These are phyloP conservation scores for Trichoderma guizhouense DNA, from an alignment of 2,329 filamentous ascomycete genomes.

Conservation along the genomic window DNA sequence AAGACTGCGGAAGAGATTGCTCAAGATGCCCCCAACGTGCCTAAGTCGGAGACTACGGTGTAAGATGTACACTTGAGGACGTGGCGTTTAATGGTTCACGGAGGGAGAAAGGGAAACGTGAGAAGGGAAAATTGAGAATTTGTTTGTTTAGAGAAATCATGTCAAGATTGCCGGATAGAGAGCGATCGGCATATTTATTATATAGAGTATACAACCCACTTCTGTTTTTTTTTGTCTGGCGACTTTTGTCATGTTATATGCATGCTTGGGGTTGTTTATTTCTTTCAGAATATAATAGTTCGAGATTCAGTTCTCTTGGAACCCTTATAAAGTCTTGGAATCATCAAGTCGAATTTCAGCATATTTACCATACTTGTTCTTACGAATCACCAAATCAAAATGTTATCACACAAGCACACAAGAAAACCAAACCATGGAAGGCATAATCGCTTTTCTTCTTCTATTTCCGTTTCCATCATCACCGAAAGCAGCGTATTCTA, in stretches of 20 bases:
- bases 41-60: slow-evolving; percentile 18
- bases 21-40: slow-evolving; percentile 28
- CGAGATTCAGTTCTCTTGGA: no score
- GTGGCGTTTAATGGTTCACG: neutral
- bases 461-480: slow-evolving; percentile 14
- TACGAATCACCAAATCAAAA: neutral
- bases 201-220: slow-evolving; percentile 15
- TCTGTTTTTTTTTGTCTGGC: slow-evolving; percentile 7
- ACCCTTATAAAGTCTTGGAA: neutral
- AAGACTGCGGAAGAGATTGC: slow-evolving; percentile 28
- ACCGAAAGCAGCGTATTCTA: slow-evolving; percentile 11
- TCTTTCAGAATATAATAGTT: neutral
- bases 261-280: neutral
- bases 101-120: neutral
- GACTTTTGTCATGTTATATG: neutral
- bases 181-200: slow-evolving; percentile 14
- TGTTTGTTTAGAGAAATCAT: slow-evolving; percentile 16
- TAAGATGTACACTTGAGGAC: neutral
- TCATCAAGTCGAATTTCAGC: neutral
- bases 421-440: neutral
- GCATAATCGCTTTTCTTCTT: slow-evolving; percentile 13
- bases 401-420: no score
- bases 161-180: slow-evolving; percentile 18
- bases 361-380: neutral
- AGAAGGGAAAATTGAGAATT: neutral